Evolutionary conservation across 495 filamentous ascomycete species (phyloP), one percentile per base, ranked within the genome.

Genomic region (Penicillium fimorum): DNA sequence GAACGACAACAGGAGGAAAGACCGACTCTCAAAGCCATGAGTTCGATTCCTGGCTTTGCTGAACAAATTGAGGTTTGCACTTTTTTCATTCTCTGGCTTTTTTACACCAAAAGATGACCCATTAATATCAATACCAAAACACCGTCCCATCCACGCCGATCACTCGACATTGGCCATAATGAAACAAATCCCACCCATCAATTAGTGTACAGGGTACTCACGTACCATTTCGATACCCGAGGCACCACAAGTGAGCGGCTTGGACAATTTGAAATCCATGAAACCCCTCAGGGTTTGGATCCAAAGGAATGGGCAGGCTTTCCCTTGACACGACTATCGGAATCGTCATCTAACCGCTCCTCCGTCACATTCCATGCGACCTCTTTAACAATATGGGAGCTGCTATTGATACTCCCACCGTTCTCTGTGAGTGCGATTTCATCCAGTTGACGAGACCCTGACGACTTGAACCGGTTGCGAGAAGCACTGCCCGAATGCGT

Each of bases 341-440:
- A 17, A 4, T 18, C 27, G 4, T 18, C 46, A 15, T 42, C 50
- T 6, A 47, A 4, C 20, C 56, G 49, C 25, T 58, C 56, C 40
- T 58, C 56, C 7, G 56, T 58, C 11, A 58, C 56, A n/a, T 58
- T 33, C 56, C 56, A 58, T 17, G 53, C 49, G 15, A 58, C 43
- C 25, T 58, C 56, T 3, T 58, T 58, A 11, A 53, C 42, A 48
- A 58, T 58, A 9, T 20, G 42, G 3, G 56, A 43, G 0, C 41
- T 24, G 25, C 49, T 53, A 24, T 53, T 42, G 3, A 29, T 48
- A 20, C 56, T 58, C n/a, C 17, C 56, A 3, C 41, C 49, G 20
- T 53, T 53, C 37, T 53, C 50, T 4, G 56, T 45, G 7, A 58
- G 42, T 12, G 49, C 56, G 24, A 65, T 61, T 15, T 65, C 63